phyloP scores from a whole-genome alignment of 139 green algal genomes.

The Marvania coccoides region DNA sequence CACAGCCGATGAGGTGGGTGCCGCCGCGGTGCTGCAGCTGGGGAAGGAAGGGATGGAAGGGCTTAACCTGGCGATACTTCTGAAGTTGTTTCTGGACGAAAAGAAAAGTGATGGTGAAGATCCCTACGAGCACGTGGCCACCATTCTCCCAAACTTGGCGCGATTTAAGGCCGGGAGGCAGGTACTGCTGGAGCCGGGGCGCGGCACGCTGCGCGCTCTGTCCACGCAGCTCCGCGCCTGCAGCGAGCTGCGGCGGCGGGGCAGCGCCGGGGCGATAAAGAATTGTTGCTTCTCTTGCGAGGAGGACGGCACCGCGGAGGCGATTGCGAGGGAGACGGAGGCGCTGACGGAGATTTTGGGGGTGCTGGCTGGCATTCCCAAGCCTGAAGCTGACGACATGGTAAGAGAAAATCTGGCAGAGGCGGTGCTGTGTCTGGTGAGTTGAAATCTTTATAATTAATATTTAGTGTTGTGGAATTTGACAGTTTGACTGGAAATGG shows the following conservation, averaged over 20 bases:
- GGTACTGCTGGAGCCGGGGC: slow-evolving; percentile 63
- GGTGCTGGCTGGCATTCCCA: slow-evolving; percentile 29
- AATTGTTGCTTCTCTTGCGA: slow-evolving; percentile 52
- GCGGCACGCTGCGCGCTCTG: slow-evolving; percentile 49
- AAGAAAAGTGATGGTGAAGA: slow-evolving; percentile 18
- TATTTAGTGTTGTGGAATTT: background rate
- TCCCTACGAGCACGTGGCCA: slow-evolving; percentile 57
- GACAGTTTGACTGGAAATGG: too few relatives aligned
- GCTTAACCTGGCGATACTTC: slow-evolving; percentile 50
- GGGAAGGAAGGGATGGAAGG: slow-evolving; percentile 37
- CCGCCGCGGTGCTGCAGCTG: slow-evolving; percentile 55
- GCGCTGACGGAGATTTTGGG: slow-evolving; percentile 43
- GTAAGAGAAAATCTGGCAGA: slow-evolving; percentile 54
- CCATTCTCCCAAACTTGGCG: slow-evolving; percentile 66
- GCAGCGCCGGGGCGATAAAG: slow-evolving; percentile 40
- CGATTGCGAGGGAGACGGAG: slow-evolving; percentile 26
- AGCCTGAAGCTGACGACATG: slow-evolving; percentile 25
- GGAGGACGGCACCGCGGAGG: slow-evolving; percentile 32
- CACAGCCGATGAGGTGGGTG: slow-evolving; percentile 52
- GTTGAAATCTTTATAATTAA: too few relatives aligned
- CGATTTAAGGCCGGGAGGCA: slow-evolving; percentile 33
- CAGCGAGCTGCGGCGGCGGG: slow-evolving; percentile 35
- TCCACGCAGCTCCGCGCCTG: slow-evolving; percentile 34
- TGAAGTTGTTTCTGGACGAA: slow-evolving; percentile 46
- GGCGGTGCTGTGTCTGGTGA: slow-evolving; percentile 52